Evolutionary conservation across 306 rosid genomes (phyloP), one percentile per base, ranked within the genome.

Genomic region (Alnus glutinosa): DNA sequence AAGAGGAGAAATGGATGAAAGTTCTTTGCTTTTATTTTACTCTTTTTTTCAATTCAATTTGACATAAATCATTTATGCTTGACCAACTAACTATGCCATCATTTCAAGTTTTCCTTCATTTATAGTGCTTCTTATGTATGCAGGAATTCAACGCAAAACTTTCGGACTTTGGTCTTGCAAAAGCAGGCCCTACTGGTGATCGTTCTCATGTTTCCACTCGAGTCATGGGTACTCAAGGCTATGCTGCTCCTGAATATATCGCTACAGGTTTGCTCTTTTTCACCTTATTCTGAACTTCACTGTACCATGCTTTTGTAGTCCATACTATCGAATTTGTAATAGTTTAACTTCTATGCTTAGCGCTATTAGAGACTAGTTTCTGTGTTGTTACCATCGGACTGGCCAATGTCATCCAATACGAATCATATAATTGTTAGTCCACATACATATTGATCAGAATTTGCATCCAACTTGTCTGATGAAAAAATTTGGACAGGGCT

Each of bases 161-260:
- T n/a, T 95, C 98, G 37, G 99, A 95, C 86, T 95, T 95, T 75
- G 99, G 99, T 75, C 80, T 95, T 81, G 99, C 97, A 0, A 95
- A 93, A 85, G 98, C 89, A 3, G 99, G 99, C 70, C 99, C 99
- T 30, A 91, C 97, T 16, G 99, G 99, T 59, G 98, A 93, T 85
- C 79, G 89, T 82, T 92, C 99, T 76, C 99, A 95, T 47, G 99
- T 95, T 6, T 90, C 99, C 69, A 95, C 99, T 59, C 98, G 87
- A 83, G 98, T 93, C 75, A 83, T 95, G 87, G 99, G 99, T 12
- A 95, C 99, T 70, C 96, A 89, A 10, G 98, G 99, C 83, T 95
- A 95, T 71, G 99, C 98, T 1, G 99, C 98, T 52, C 99, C 99
- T 16, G 98, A 95, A 85, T 95, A 95, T 84, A 90, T 95, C 71